Percentiles rank a stretch among this genome's conserved stretches.
phyloP scores from a whole-genome alignment of 1,284 basidiomycete genomes.

The Ustilago nuda region DNA sequence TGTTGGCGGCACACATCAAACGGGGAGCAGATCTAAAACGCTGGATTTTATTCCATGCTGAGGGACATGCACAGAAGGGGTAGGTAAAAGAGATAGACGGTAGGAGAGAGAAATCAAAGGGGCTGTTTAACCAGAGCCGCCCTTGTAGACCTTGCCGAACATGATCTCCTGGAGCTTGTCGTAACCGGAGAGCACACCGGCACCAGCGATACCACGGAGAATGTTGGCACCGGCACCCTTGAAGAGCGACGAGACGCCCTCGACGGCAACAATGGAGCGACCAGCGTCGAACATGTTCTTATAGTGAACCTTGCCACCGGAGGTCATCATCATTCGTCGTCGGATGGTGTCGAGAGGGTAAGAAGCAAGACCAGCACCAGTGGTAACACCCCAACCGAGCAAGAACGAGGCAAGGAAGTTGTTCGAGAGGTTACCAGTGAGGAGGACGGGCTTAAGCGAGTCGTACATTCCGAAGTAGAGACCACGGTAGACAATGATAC shows the following conservation, averaged over 20 bases:
- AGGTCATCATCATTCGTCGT: conserved; percentile 70
- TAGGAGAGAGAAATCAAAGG: neutral
- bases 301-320: conserved; percentile 68
- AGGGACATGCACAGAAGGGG: conserved; percentile 30
- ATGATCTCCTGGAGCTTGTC: conserved; percentile 82
- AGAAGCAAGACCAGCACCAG: conserved; percentile 69
- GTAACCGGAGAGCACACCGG: conserved; percentile 88
- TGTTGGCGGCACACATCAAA: neutral
- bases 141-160: conserved; percentile 70
- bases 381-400: conserved; percentile 69
- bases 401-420: conserved; percentile 69
- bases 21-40: conserved; percentile 30
- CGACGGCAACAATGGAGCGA: conserved; percentile 83
- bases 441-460: conserved; percentile 69
- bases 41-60: conserved; percentile 48
- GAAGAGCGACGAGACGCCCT: conserved; percentile 83
- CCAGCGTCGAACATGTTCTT: conserved; percentile 75
- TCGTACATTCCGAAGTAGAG: conserved; percentile 70
- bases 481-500: conserved; percentile 70
- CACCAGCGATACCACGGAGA: conserved; percentile 96
- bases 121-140: conserved; percentile 51
- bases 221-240: conserved; percentile 89
- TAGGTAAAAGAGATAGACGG: neutral
- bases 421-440: conserved; percentile 65
- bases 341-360: conserved; percentile 70